Base-by-base conservation (phyloP, 2,329 filamentous ascomycete genomes). In the Purpureocillium takamizusanense region DNA sequence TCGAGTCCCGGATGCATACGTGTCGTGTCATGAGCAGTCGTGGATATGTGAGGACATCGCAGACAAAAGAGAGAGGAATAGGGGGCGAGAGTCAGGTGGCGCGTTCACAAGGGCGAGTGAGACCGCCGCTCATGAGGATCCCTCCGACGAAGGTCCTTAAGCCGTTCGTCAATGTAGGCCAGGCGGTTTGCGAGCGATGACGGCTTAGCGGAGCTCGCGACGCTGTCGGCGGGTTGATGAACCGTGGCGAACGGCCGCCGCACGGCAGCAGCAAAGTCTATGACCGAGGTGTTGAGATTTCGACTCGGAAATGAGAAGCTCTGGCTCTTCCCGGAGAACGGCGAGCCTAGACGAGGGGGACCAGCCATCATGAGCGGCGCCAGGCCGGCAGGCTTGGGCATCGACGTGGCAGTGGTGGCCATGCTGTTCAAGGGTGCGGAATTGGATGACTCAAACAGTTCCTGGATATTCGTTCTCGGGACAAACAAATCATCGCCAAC, bases 281-380 rank as follows among this genome's bases (percentile, higher is more conserved):
- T 59, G 31, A 60, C 62, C 11, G 61, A 57, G 3, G 66, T 63
- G 46, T 70, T 67, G 25, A 66, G 69, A 23, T 72, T 54, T 31
- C 77, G 68, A 41, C 72, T 74, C n/a, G 78, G 77, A 44, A 80
- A 77, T 33, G 76, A 80, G 49, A 76, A 68, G 54, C 71, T 77
- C 11, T 69, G 63, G 39, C 56, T 62, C 9, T 63, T 53, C 27
- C 63, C 64, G 7, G 66, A 60, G 45, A 81, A 81, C 0, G 77
- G 77, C 5, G 77, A 81, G 23, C 77, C 74, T 4, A 81, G 64
- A 7, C 75, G 67, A 12, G 66, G 62, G 31, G 67, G 69, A 3
- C 54, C 54, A 1, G 54, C 51, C 7, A 63, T 58, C 21, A 25
- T 25, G 21, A 10, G 21, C 47, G 52, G 46, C 27, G 43, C 38